Evolutionary conservation across 2,329 filamentous ascomycete genomes (phyloP), one percentile per base, ranked within the genome.

Genomic region (Aspergillus puulaauensis): DNA sequence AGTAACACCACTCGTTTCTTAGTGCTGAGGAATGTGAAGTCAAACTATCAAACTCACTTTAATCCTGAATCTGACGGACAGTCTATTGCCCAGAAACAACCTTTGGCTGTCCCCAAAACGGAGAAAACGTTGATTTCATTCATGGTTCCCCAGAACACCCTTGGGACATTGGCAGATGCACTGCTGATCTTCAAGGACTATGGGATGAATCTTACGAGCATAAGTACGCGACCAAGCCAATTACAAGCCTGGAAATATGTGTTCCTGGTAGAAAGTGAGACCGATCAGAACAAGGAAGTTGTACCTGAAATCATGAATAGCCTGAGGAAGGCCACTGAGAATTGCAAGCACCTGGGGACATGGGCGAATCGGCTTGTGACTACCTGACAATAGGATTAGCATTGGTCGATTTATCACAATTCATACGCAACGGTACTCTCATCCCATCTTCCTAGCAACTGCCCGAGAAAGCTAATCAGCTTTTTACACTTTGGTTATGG

Each of bases 241-340:
- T 79, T 83, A 40, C 77, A 80, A 64, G 86, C 89, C 19, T 98
- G 96, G 85, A 87, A 96, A 72, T 98, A 98, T 76, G 84, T 97
- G 39, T 97, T 98, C 77, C 93, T 98, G 70, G 87, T 97, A 31
- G 93, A 98, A 79, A 92, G 96, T 67, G 84, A 89, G 71, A 66
- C 66, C 11, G 60, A 59, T 21, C 64, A 70, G 50, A 68, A 68
- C 54, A 60, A 61, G 51, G 69, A 71, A 21, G 64, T 65, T 11
- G 71, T 71, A 31, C 55, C 69, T 6, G 62, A 64, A 8, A 67
- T 76, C 44, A 59, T 78, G 51, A 39, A 64, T 37, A 70, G 72
- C 45, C 55, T 79, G 46, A 62, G 61, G 19, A 57, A 64, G 48
- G 74, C 73, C 45, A 78, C 76, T 3, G 73, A 75, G 60, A 68